Evolutionary conservation across 306 rosid genomes (phyloP).

Genomic region (Lathyrus oleraceus): DNA sequence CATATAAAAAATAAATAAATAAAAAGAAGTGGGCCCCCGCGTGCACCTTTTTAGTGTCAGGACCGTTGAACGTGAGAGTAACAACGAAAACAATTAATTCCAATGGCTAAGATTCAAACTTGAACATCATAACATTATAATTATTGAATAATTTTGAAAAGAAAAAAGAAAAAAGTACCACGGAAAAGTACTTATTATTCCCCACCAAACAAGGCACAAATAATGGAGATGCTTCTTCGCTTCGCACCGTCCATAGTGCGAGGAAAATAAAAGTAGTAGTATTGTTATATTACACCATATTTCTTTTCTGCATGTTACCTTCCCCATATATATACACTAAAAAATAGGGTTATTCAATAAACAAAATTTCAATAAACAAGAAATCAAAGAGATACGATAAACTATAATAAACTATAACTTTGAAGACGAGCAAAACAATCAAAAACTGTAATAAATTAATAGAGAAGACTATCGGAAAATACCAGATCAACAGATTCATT

Average conservation of each 20-base stretch:
- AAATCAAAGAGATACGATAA: neutral
- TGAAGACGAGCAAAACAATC: neutral
- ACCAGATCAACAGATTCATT: slow-evolving; percentile 98
- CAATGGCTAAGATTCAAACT: neutral
- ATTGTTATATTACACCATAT: neutral
- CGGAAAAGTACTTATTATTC: slow-evolving; percentile 49
- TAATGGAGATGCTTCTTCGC: neutral
- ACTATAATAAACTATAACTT: neutral
- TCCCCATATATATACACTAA: neutral
- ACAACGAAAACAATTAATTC: slow-evolving; percentile 25
- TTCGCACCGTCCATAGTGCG: too few relatives aligned
- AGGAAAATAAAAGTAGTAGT: too few relatives aligned
- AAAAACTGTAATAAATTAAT: neutral
- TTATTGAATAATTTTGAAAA: neutral
- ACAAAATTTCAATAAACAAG: neutral
- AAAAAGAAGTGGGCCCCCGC: slow-evolving; percentile 29
- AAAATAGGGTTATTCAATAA: neutral
- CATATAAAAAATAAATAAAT: too few relatives aligned
- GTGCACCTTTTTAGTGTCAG: slow-evolving; percentile 26
- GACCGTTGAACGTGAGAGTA: slow-evolving; percentile 48
- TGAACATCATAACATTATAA: neutral
- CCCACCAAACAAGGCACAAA: slow-evolving; percentile 38
- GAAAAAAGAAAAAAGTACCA: slow-evolving; percentile 51
- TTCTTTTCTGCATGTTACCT: neutral
- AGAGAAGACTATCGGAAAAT: neutral